Base-by-base conservation (phyloP, 2,329 filamentous ascomycete species). In the Stylonectria norvegica region DNA sequence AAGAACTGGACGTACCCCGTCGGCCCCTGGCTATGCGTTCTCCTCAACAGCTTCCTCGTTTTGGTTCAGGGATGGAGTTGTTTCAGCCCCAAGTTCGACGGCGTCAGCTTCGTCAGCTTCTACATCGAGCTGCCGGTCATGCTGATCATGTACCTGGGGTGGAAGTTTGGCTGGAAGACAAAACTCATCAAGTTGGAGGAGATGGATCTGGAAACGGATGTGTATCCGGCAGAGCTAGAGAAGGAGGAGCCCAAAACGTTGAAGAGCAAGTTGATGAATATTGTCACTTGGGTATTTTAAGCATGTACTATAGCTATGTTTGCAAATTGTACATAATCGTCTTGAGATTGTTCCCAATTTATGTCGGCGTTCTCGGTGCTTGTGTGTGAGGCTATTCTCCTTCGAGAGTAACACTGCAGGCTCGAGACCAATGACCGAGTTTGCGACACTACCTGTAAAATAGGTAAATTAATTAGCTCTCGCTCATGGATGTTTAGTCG, bases 81-180 rank as follows among this genome's bases (percentile, higher is more conserved):
- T 38, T 84, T 85, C 62, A 79, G 73, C 29, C 78, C 78, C 3
- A 59, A 45, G 2, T 85, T 84, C 52, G 67, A 70, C 34, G 66
- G 63, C 2, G 76, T 83, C 10, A 70, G 75, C 52, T 84, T 85
- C 52, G 76, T 85, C 33, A 81, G 76, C 43, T 79, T 70, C 48
- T 83, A 85, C 52, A 70, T 85, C 25, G 78, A 83, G 60, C 59
- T 84, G 17, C 76, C 79, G 0, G 51, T 84, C 42, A 79, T 84
- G 71, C 47, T 76, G 12, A 50, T 82, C 7, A 69, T 91, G 22
- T 90, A 77, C 55, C 31, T 83, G 1, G 79, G 71, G 5, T 91
- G 85, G 83, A 93, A 91, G 62, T 18, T 86, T 1, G 42, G 80
- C 45, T 83, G 87, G 62, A 74, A 70, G 57, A 86, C 84, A 0